Base-by-base conservation (phyloP, 768 basidiomycete genomes). In the Amanita molliuscula region DNA sequence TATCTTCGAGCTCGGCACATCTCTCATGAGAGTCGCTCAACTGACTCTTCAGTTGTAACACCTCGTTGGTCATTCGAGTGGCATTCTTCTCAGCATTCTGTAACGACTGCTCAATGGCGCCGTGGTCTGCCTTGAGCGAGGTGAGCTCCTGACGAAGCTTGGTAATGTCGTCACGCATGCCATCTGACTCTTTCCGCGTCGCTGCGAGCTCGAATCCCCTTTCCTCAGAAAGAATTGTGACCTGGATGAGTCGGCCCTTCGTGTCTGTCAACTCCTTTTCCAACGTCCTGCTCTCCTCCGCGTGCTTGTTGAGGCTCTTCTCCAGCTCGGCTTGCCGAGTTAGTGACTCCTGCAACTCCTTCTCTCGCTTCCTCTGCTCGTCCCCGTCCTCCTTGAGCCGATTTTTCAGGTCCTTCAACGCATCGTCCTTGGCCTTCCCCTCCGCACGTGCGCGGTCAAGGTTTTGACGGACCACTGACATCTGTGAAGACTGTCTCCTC, bases 371-470 rank as follows among this genome's bases (percentile, higher is more conserved):
- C 42, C 26, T 44, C 42, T 50, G 40, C 6, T 50, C 41, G 15
- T 50, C 49, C 4, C 6, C 41, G 6, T 31, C 29, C 0, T 44
- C 41, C 41, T 40, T 50, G 20, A 43, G 41, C 29, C 35, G 42
- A 16, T 44, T 31, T 33, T 16, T 50, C 33, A 44, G 10, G 18
- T 50, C 49, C 13, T 20, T 36, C 47, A 63, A 18, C 38, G 47
- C 50, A n/a, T 54, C 54, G 13, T 60, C 59, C 34, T 57, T 58
- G 6, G 36, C 6, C 40, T 53, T 41, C 11, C 50, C 44, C 7
- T 57, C 57, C 13, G 41, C 46, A 13, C 46, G 52, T n/a, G 54
- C 51, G 10, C 44, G 51, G 6, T 41, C 47, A 31, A 62, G 51
- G 44, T 53, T 51, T 28, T 41, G 53, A 13, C 53, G 57, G 23